A percentile compares a stretch with the other conserved stretches of the same genome.
These are phyloP conservation scores for Aspergillus affinis DNA, from an alignment of 495 filamentous ascomycete species.

Conservation along the genomic window DNA sequence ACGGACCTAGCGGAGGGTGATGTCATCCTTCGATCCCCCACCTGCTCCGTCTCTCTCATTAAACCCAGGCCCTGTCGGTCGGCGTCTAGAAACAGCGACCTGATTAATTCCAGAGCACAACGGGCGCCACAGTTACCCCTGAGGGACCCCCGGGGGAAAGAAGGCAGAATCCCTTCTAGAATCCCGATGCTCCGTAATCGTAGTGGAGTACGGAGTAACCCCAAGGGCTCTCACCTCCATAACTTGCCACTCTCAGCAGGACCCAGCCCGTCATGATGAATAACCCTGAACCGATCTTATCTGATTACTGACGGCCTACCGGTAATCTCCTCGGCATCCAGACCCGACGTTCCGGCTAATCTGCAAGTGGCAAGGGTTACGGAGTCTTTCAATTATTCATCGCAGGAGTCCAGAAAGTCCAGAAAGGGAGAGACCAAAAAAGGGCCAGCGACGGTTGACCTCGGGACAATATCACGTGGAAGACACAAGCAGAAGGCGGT, in stretches of 20 bases:
- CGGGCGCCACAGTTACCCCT: not conserved
- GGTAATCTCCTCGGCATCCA: not conserved
- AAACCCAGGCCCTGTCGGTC: not conserved
- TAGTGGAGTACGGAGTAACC: not conserved
- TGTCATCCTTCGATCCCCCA: not conserved
- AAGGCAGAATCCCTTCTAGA: constrained; percentile 3
- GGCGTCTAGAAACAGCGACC: not conserved
- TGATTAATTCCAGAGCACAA: not conserved
- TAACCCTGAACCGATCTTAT: not conserved
- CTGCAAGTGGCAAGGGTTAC: not conserved
- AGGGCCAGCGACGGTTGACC: not conserved
- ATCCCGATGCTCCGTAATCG: constrained; percentile 6
- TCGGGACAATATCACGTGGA: not conserved
- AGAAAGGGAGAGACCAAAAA: no score
- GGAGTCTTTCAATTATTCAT: not conserved
- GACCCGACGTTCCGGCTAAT: not conserved
- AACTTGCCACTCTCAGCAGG: no score
- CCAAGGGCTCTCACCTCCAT: no score
- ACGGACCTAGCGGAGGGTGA: not conserved
- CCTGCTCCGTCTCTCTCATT: not conserved
- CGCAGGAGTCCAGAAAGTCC: not conserved
- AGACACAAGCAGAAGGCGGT: not conserved
- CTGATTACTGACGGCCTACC: not conserved
- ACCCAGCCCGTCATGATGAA: not conserved
- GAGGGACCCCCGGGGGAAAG: not conserved